Base-by-base conservation (phyloP, 2,329 filamentous ascomycete genomes). In the Penicillium sp. region DNA sequence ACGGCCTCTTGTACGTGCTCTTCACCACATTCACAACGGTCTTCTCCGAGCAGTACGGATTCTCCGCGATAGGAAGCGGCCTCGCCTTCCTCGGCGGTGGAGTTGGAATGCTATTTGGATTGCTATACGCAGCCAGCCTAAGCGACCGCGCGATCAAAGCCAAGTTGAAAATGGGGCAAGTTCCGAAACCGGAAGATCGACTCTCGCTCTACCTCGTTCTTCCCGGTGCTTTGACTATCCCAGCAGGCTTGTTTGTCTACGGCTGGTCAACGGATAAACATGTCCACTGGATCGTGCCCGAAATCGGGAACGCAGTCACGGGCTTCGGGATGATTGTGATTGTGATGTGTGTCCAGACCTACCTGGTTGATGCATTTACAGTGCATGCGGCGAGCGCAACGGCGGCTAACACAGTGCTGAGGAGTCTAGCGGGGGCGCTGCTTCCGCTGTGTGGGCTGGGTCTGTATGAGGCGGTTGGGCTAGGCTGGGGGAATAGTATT, bases 1-100 rank as follows among this genome's bases (percentile, higher is more conserved):
- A 57, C 45, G 54, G 54, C 30, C 19, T 35, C 13, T 26, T 57
- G 3, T 57, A 57, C n/a, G 29, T 57, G 6, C 48, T 44, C 30
- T 57, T 57, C 30, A 30, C 45, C 11, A 45, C 54, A 9, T 57
- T 47, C 45, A 29, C 54, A 5, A 48, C 38, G 5, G 54, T 45
- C 3, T 57, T 57, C 30, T 45, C 48, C 17, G n/a, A 23, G 21
- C 15, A 48, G 30, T 26, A 45, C 8, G 54, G 54, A n/a, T 57
- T 44, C 44, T 13, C 41, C 15, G 19, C 54, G 5, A 26, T 26
- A 1, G 19, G 35, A 4, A 29, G 54, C 17, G 54, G 54, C 5
- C 54, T 57, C 17, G 44, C 41, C 4, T 57, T 57, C 45, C 26
- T 47, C 15, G 54, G 54, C 13, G 35, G 47, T 9, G 41, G 44